Evolutionary conservation across 176 grass and related monocot genomes (phyloP), one percentile per base, ranked within the genome.

Genomic region (Poa annua): DNA sequence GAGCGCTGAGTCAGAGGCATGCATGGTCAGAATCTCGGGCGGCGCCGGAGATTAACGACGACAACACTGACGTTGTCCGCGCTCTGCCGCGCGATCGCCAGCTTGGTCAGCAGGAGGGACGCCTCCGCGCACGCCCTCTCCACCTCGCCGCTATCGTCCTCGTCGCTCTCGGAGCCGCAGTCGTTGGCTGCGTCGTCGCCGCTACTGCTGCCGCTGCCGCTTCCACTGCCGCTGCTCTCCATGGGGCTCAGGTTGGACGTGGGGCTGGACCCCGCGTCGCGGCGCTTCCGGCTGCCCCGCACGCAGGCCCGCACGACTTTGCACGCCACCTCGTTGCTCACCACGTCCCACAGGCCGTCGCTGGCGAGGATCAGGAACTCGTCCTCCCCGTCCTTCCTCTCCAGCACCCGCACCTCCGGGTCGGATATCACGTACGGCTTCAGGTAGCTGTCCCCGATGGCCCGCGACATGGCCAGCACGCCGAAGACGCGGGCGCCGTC

Each of bases 311-410:
- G 83, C 21, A 91, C 91, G 62, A 98, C 74, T 47, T 93, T 79
- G 87, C 92, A 98, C 0, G 96, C 92, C 83, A 90, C 81, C 85
- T 98, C 88, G 74, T 98, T 95, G 78, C 64, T 84, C 57, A 98
- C 92, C 75, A 98, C 96, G 73, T 95, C 96, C 96, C 96, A 98
- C 20, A 98, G 87, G 3, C 96, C 92, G 78, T 98, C 96, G 67
- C 86, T 98, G 34, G 90, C 96, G 60, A 98, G 85, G 82, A 98
- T 90, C 29, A 98, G 76, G 76, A 86, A 95, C 73, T 98, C 92
- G 83, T 98, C 92, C 53, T 89, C 79, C 16, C 80, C 82, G 66
- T 95, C 90, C 64, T 83, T 89, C 88, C 86, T 69, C 77, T 95
- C 89, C 53, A 85, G 74, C 53, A 98, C 87, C 66, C 74, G 68